Evolutionary conservation across 176 grass and related monocot genomes (phyloP), one percentile per base, ranked within the genome.

Genomic region (Triticum monococcum): DNA sequence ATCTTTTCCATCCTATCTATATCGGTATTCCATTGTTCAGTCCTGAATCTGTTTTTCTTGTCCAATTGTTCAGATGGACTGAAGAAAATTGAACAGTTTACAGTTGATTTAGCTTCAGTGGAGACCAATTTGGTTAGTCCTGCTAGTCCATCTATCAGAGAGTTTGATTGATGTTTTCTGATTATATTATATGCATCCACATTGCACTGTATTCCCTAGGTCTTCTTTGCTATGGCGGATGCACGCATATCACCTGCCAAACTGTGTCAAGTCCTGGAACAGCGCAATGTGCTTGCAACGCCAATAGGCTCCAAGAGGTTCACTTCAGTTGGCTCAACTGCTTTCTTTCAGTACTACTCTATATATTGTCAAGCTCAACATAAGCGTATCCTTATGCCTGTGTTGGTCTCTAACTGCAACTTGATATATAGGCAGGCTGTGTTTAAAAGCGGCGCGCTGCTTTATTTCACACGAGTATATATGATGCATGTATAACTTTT

Each of bases 51-150:
- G 9, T 54, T n/a, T 23, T 35, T 72, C 22, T 61, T 62, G 10
- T 83, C 56, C 28, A 36, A 72, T 84, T 79, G 46, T 75, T 71
- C 65, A 98, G 95, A 98, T 54, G 93, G 93, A 23, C 89, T 98
- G 82, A 93, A 90, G 36, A 68, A 95, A 90, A 64, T 98, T 16
- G 84, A 92, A 56, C 87, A 93, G 22, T 79, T 98, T 35, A 76
- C 33, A 25, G 89, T 95, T 35, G 90, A 93, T 72, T 62, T 50
- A 59, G 30, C 46, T 84, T 92, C 93, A 2, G 87, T 98, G 7
- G 89, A 98, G 82, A 93, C 95, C 25, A 95, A 98, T 62, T 95
- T 98, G 89, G 95, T 98, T 35, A 33, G 87, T 52, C 85, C 45
- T 57, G 6, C 37, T 75, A 31, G 9, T 64, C 62, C 48, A 75